phyloP scores from a whole-genome alignment of 192 early-diverging fungal species.

The Coemansia sp. region DNA sequence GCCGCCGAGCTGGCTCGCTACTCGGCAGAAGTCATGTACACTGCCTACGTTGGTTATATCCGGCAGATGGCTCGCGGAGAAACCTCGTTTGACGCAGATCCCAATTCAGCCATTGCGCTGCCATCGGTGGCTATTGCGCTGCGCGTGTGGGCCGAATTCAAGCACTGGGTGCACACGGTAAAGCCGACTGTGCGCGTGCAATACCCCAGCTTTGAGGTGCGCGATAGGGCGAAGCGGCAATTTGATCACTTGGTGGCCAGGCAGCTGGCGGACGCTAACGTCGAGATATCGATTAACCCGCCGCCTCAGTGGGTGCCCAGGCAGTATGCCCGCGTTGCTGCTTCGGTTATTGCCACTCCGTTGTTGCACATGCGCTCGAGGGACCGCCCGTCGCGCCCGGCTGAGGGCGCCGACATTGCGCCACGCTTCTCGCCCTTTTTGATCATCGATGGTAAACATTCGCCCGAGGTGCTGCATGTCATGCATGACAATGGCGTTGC shows the following conservation, averaged over 20 bases:
- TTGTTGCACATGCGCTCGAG: not conserved
- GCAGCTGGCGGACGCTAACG: not conserved
- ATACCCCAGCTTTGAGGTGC: not conserved
- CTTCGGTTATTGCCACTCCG: not conserved
- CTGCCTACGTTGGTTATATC: not conserved
- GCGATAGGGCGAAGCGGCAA: not conserved
- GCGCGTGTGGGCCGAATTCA: constrained; percentile 33
- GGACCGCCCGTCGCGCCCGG: not conserved
- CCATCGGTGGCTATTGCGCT: constrained; percentile 1
- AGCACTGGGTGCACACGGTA: constrained; percentile 12
- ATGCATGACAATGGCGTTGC: not conserved
- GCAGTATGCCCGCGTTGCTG: not conserved
- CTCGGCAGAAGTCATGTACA: constrained; percentile 5
- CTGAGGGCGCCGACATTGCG: not conserved
- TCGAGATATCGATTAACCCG: not conserved
- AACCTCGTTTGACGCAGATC: not conserved
- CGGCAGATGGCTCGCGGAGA: constrained; percentile 10
- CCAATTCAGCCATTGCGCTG: not conserved
- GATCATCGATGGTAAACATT: not conserved
- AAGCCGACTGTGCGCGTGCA: not conserved
- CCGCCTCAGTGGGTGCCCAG: not conserved
- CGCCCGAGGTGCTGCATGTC: not conserved
- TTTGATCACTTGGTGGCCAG: not conserved
- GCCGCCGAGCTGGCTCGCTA: constrained; percentile 1
- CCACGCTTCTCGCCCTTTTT: not conserved